Evolutionary conservation across 352 stramenopile genomes (phyloP).

Genomic region (Pythium apleroticum): DNA sequence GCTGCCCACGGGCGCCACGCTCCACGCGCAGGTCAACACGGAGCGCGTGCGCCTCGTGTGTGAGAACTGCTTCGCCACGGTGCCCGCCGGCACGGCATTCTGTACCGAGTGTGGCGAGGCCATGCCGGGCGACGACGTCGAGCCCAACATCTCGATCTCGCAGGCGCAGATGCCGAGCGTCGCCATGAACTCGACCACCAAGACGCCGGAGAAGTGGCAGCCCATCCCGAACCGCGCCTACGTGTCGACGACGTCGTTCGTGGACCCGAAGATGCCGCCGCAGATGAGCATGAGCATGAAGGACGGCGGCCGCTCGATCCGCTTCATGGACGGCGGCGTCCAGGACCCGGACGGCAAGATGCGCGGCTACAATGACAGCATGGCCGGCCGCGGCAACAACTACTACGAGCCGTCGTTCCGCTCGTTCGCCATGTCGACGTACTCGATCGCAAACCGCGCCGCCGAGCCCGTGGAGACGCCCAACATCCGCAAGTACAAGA

Average conservation of each 20-base stretch:
- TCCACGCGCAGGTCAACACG: constrained; percentile 45
- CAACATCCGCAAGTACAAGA: constrained; percentile 92
- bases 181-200: constrained; percentile 72
- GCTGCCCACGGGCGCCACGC: constrained; percentile 66
- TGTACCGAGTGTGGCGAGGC: constrained; percentile 88
- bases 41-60: constrained; percentile 84
- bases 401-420: constrained; percentile 90
- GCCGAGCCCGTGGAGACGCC: constrained; percentile 85
- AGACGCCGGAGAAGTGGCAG: constrained; percentile 83
- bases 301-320: constrained; percentile 73
- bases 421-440: constrained; percentile 88
- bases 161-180: constrained; percentile 87
- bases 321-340: constrained; percentile 85
- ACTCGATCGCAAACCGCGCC: constrained; percentile 87
- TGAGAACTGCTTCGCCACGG: constrained; percentile 89
- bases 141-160: constrained; percentile 84
- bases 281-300: constrained; percentile 60
- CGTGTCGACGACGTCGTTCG: constrained; percentile 84
- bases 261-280: constrained; percentile 83
- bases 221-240: constrained; percentile 83
- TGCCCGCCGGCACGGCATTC: constrained; percentile 80
- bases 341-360: constrained; percentile 85
- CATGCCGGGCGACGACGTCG: constrained; percentile 71
- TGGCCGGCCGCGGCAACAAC: constrained; percentile 53
- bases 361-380: constrained; percentile 81